Evolutionary conservation across 2,329 filamentous ascomycete species (phyloP).

Genomic region (Xylariaceae sp.): DNA sequence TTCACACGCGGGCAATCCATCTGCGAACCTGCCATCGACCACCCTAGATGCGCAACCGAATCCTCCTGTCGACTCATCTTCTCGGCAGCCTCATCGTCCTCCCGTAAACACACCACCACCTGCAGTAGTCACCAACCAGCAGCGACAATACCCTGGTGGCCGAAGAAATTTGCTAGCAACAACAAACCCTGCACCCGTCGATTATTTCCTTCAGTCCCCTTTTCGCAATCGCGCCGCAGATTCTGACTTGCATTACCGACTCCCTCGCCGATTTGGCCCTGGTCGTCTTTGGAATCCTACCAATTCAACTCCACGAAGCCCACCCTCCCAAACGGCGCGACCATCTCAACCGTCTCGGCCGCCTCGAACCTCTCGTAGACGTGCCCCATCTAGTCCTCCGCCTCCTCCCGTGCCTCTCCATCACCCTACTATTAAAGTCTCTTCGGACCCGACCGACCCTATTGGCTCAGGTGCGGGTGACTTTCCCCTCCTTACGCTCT

Average conservation of each 20-base stretch:
- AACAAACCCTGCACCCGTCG: constrained; percentile 19
- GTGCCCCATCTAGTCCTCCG: constrained; percentile 57
- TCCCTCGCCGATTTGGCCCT: constrained; percentile 44
- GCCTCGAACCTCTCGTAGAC: constrained; percentile 38
- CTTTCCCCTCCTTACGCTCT: constrained; percentile 54
- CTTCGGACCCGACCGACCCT: constrained; percentile 41
- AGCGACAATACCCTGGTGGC: constrained; percentile 18
- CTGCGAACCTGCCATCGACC: constrained; percentile 33
- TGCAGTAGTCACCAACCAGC: constrained; percentile 14
- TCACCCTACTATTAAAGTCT: constrained; percentile 47
- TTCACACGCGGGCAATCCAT: constrained; percentile 34
- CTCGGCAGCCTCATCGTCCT: constrained; percentile 23
- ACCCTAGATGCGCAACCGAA: constrained; percentile 32
- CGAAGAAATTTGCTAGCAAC: constrained; percentile 30
- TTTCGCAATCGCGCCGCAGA: constrained; percentile 48
- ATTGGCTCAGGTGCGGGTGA: constrained; percentile 47
- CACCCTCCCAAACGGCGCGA: constrained; percentile 33
- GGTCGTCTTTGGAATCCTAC: constrained; percentile 64
- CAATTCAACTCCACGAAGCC: constrained; percentile 57
- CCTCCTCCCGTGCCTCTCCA: constrained; percentile 54
- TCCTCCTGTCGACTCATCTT: constrained; percentile 12
- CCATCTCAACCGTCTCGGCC: constrained; percentile 25
- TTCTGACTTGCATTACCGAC: constrained; percentile 32
- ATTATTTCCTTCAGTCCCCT: constrained; percentile 40
- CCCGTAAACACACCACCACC: constrained; percentile 6